Evolutionary conservation across 2,329 filamentous ascomycete species (phyloP).

Genomic region (Cercospora brassicicola): DNA sequence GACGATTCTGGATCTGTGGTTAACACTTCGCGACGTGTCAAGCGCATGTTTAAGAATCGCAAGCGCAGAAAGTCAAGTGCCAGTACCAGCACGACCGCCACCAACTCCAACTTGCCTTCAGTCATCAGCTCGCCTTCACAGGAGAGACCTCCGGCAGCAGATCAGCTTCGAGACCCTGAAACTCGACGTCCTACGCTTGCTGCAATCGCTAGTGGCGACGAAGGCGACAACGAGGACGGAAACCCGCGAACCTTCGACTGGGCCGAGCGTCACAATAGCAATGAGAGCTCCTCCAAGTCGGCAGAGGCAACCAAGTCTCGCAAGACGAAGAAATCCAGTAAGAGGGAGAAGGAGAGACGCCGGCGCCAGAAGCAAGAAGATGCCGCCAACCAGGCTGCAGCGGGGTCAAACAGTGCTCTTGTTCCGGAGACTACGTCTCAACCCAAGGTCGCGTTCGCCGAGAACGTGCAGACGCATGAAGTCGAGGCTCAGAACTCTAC

Average conservation of each 20-base stretch:
- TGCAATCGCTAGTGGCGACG: conserved; percentile 54
- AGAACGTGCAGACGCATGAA: conserved; percentile 35
- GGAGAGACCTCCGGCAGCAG: conserved; percentile 37
- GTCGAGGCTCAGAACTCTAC: conserved; percentile 16
- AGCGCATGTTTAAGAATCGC: conserved; percentile 69
- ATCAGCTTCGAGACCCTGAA: conserved; percentile 42
- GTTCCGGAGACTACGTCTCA: background rate
- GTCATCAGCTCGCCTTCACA: conserved; percentile 48
- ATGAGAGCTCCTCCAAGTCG: conserved; percentile 22
- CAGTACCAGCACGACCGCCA: conserved; percentile 66
- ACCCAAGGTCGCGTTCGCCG: conserved; percentile 43
- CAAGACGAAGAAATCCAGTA: conserved; percentile 48
- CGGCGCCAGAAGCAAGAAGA: conserved; percentile 45
- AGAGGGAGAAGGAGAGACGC: conserved; percentile 49
- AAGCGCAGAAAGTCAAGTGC: conserved; percentile 75
- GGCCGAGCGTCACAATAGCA: conserved; percentile 32
- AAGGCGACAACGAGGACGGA: conserved; percentile 52
- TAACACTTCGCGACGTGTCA: conserved; percentile 70
- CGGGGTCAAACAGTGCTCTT: conserved; percentile 16
- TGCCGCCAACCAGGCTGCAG: conserved; percentile 28
- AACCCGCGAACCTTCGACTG: conserved; percentile 25
- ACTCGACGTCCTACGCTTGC: conserved; percentile 43
- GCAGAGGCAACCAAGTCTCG: conserved; percentile 41
- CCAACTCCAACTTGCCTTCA: conserved; percentile 44
- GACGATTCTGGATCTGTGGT: conserved; percentile 58